Base-by-base conservation (phyloP, 768 basidiomycete genomes). In the Termitomyces sp. region DNA sequence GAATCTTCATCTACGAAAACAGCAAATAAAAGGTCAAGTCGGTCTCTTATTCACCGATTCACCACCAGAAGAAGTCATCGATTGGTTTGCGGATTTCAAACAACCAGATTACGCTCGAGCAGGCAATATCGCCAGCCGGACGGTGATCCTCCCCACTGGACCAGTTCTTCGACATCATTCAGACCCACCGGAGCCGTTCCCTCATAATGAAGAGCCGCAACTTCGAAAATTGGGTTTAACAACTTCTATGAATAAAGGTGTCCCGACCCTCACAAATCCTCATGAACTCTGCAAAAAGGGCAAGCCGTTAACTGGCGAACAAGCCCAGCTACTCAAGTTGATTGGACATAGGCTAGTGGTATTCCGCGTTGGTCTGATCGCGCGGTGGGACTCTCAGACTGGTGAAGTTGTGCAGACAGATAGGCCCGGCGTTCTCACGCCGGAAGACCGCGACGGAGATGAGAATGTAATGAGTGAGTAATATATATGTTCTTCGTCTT, bases 201-300 rank as follows among this genome's bases (percentile, higher is more conserved):
- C 97, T 39, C 95, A 98, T 72, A 95, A 94, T 66, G 94, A 98
- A 76, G 97, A 99, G 62, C 95, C 95, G 22, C 96, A 98, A 69
- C 80, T 99, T 54, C 86, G 97, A 57, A 92, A 91, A 71, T 82
- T 98, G 37, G 97, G 97, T 8, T 75, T 99, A 34, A 78, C 85
- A 53, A 98, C 95, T 18, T 82, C 79, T 33, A 82, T 99, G 80
- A 84, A 88, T 58, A 85, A 83, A 66, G 97, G 97, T 56, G 90
- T 97, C 0, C 95, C 96, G 4, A 90, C 88, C 7, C 75, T 98
- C 48, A 81, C 83, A 56, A 80, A 75, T 48, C 79, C 92, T n/a
- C 94, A 98, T 70, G 81, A 82, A 55, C 75, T 99, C 52, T 98
- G 96, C 73, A 84, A 86, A 64, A 75, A 90, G 70, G 95, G 92